Conservation (phyloP, 306 rosid genomes). For the Coriaria nepalensis region DNA sequence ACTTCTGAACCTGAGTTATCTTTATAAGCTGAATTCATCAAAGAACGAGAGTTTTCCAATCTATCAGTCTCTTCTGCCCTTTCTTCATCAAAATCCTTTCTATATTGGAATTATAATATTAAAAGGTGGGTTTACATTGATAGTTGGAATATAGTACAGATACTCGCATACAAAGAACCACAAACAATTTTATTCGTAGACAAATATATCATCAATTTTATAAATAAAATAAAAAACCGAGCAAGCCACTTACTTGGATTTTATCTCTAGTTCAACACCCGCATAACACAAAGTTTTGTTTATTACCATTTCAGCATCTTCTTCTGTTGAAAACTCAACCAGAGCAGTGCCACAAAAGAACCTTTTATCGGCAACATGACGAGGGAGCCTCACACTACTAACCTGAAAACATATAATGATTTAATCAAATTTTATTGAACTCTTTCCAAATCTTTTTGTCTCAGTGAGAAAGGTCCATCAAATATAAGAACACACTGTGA, state of each 20-base stretch:
- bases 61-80: slow-evolving; percentile 46
- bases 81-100: slow-evolving; percentile 68
- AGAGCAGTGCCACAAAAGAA: slow-evolving; percentile 71
- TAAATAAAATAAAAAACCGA: too few relatives aligned
- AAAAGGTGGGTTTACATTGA: not conserved
- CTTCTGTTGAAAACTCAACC: slow-evolving; percentile 65
- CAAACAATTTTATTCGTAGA: too few relatives aligned
- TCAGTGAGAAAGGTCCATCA: too few relatives aligned
- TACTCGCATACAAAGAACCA: too few relatives aligned
- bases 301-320: slow-evolving; percentile 40
- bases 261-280: slow-evolving; percentile 51
- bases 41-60: slow-evolving; percentile 32
- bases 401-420: slow-evolving; percentile 57
- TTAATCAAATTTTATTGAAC: not conserved
- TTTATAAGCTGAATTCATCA: slow-evolving; percentile 20
- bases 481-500: too few relatives aligned
- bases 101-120: slow-evolving; percentile 21
- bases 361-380: slow-evolving; percentile 72
- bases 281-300: slow-evolving; percentile 37
- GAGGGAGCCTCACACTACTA: slow-evolving; percentile 77
- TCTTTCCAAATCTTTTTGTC: too few relatives aligned
- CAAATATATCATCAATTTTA: too few relatives aligned
- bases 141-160: too few relatives aligned
- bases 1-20: slow-evolving; percentile 30
- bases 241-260: slow-evolving; percentile 50